Evolutionary conservation across 1,284 basidiomycete species (phyloP).

Genomic region (Fomitopsis betulina): DNA sequence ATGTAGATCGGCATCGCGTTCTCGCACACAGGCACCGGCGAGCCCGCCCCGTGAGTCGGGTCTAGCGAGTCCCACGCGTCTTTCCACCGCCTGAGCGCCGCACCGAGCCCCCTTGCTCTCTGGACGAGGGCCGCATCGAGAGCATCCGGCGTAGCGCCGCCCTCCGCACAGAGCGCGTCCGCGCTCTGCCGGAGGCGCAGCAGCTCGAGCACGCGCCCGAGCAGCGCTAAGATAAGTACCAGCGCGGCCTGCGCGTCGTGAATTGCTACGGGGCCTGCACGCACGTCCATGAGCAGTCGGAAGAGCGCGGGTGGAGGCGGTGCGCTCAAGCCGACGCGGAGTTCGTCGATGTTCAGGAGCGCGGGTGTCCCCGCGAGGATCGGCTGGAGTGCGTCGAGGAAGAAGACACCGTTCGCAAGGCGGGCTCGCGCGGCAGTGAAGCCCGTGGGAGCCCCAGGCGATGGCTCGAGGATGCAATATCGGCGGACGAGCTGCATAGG

Average conservation of each 20-base stretch:
- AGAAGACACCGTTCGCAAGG: slow-evolving; percentile 1
- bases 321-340: not conserved
- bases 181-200: slow-evolving; percentile 2
- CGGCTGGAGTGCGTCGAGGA: slow-evolving; percentile 1
- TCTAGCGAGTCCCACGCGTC: slow-evolving; percentile 1
- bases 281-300: not conserved
- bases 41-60: not conserved
- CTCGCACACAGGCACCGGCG: not conserved
- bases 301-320: not conserved
- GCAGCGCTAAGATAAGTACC: not conserved
- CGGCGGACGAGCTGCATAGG: not conserved
- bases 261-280: not conserved
- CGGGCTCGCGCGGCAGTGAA: not conserved
- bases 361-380: not conserved
- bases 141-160: not conserved
- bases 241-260: not conserved
- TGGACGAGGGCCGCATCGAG: not conserved
- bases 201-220: slow-evolving; percentile 2
- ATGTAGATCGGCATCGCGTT: slow-evolving; percentile 3
- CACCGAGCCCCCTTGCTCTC: not conserved
- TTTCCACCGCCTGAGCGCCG: not conserved
- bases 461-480: not conserved
- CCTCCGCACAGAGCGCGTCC: not conserved
- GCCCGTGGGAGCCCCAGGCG: not conserved
- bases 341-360: slow-evolving; percentile 1